A percentile compares a stretch with the other conserved stretches of the same genome.
phyloP scores from a whole-genome alignment of 768 basidiomycete species.

The Suillus tomentosus region DNA sequence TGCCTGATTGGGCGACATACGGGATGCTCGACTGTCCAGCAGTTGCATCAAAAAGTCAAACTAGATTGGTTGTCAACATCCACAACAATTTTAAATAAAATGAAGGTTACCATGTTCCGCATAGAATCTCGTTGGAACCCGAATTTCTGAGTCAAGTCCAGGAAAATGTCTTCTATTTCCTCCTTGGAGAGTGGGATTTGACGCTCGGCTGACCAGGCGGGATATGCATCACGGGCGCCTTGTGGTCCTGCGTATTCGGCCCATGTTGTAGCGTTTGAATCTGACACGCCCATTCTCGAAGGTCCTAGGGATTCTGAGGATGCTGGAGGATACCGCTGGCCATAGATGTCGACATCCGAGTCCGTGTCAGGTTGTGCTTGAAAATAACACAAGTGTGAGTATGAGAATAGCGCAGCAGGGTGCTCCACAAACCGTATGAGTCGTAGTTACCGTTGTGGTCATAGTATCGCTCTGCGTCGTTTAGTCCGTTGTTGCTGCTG shows the following conservation, averaged over 20 bases:
- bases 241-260: conserved; percentile 58
- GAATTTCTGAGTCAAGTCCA: conserved; percentile 97
- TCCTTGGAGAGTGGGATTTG: conserved; percentile 98
- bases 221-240: conserved; percentile 80
- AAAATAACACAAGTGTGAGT: conserved; percentile 19
- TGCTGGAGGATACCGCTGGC: conserved; percentile 60
- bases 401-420: conserved; percentile 12
- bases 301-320: conserved; percentile 77
- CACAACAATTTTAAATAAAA: conserved; percentile 9
- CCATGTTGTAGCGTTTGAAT: conserved; percentile 74
- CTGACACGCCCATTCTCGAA: conserved; percentile 60
- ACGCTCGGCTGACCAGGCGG: conserved; percentile 91
- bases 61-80: conserved; percentile 37
- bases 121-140: conserved; percentile 96
- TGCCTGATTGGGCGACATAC: conserved; percentile 97
- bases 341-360: conserved; percentile 77
- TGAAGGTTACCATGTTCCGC: conserved; percentile 81
- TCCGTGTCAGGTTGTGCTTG: conserved; percentile 81
- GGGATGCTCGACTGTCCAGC: conserved; percentile 93
- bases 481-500: conserved; percentile 58
- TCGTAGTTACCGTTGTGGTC: conserved; percentile 67
- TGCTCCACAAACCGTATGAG: conserved; percentile 51
- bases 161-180: conserved; percentile 97
- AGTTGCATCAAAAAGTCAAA: conserved; percentile 99
- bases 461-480: conserved; percentile 55